Base-by-base conservation (phyloP, 1,139 yeast species). In the Geotrichum siamense region DNA sequence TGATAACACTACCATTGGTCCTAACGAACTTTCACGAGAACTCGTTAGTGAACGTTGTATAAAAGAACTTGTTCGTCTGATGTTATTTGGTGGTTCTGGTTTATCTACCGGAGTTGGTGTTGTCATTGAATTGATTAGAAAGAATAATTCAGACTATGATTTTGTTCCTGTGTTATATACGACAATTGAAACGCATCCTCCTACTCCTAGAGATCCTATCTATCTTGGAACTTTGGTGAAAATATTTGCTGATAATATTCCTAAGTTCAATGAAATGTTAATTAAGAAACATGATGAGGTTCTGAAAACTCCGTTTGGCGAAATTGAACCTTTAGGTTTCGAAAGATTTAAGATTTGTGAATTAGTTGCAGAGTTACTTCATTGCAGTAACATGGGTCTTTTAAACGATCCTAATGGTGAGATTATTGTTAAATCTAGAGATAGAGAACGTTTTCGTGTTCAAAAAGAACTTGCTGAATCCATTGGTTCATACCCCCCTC, bases 321-420 rank as follows among this genome's bases (percentile, higher is more conserved):
- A 64, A 28, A 79, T 81, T 50, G 94, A 85, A 63, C 98, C 98
- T 1, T 69, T 91, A 32, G 98, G 98, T 0, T 89, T 89, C 64
- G 97, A 91, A 66, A 72, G 97, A 54, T 91, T 93, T 65, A 85
- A 89, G 61, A 83, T 91, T 41, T 91, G 96, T 61, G 98, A 93
- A 65, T 71, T 91, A 52, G 78, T 91, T 51, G 98, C 98, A 0
- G 99, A 91, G 62, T 71, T 91, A 42, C 72, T 91, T 48, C 99
- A 91, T 64, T 91, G 99, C 60, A 86, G 96, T 21, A 91, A 91
- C 63, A 93, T 93, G 98, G 93, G 91, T 0, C 69, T 91, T 38
- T 71, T 91, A 53, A 91, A 91, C 60, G 95, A 89, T 53, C 80
- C 79, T 48, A 75, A 77, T 51, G 96, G 96, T 10, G 94, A 77